These are phyloP conservation scores for Aspergillus quadrilineatus DNA, from an alignment of 2,329 filamentous ascomycete species.

Conservation along the genomic window DNA sequence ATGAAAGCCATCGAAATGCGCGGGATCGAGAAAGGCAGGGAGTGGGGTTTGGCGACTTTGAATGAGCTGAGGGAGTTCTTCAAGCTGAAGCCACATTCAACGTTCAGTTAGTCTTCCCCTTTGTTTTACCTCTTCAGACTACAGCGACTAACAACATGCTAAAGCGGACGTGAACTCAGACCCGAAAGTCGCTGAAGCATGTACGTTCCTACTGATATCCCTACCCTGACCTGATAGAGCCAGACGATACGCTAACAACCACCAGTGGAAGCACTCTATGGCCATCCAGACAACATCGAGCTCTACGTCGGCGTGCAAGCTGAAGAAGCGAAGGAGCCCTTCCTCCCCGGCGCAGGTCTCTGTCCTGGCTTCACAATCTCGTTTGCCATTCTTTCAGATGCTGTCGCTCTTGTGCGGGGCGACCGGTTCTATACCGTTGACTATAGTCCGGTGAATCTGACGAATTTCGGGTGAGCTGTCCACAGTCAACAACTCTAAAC, in stretches of 20 bases:
- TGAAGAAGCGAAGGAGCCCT: conserved; percentile 56
- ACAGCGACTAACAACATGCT: neutral
- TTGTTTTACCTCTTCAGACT: neutral
- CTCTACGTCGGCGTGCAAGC: conserved; percentile 59
- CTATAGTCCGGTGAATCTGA: conserved; percentile 44
- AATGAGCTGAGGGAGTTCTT: conserved; percentile 58
- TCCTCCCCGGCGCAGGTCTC: conserved; percentile 48
- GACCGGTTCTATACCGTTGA: conserved; percentile 50
- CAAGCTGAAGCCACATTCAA: conserved; percentile 50
- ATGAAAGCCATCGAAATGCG: conserved; percentile 62
- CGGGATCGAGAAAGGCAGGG: conserved; percentile 61
- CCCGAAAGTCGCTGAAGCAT: conserved; percentile 23
- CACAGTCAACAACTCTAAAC: neutral
- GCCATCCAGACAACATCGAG: conserved; percentile 54
- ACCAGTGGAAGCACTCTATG: conserved; percentile 47
- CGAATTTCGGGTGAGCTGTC: conserved; percentile 42
- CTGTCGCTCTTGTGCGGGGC: conserved; percentile 47
- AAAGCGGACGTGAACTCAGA: conserved; percentile 43
- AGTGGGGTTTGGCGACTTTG: conserved; percentile 60
- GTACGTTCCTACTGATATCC: conserved; percentile 35
- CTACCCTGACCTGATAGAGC: neutral
- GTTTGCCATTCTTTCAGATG: conserved; percentile 47
- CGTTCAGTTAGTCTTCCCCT: conserved; percentile 35
- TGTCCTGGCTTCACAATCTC: conserved; percentile 50
- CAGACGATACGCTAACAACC: neutral